Evolutionary conservation across 1,284 basidiomycete genomes (phyloP).

Genomic region (Cutaneotrichosporon cavernicola): DNA sequence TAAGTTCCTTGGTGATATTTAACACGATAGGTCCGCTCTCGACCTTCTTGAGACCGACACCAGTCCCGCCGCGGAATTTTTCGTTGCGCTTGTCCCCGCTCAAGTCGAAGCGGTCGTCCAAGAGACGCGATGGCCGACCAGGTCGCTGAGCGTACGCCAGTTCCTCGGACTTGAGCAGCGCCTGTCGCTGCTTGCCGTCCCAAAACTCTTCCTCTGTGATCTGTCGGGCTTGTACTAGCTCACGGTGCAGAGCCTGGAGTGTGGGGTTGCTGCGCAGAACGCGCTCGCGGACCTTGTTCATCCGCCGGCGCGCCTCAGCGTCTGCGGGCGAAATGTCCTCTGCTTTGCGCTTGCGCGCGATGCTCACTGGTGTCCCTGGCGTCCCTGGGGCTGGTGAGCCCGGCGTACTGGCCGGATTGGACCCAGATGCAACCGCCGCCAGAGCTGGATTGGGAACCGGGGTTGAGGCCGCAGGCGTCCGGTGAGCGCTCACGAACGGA

Average conservation of each 20-base stretch:
- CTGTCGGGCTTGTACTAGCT: constrained; percentile 78
- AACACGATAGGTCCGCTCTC: constrained; percentile 53
- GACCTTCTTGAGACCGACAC: constrained; percentile 58
- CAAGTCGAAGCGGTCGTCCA: constrained; percentile 78
- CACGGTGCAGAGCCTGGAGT: constrained; percentile 73
- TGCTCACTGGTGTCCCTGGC: constrained; percentile 23
- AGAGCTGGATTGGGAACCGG: constrained; percentile 13
- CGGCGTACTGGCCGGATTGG: constrained; percentile 13
- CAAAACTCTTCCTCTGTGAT: constrained; percentile 92
- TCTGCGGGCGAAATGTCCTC: constrained; percentile 19
- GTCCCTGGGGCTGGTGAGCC: constrained; percentile 10
- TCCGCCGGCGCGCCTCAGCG: constrained; percentile 23
- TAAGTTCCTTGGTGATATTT: constrained; percentile 85
- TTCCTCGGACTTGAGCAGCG: constrained; percentile 66
- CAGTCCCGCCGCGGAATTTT: constrained; percentile 44
- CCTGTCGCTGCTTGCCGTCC: constrained; percentile 76
- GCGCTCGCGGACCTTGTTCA: constrained; percentile 63
- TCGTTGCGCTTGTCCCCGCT: constrained; percentile 49
- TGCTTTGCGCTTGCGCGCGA: constrained; percentile 21
- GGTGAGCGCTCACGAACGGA: constrained; percentile 47
- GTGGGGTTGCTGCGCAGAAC: constrained; percentile 74
- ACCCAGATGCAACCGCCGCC: constrained; percentile 19
- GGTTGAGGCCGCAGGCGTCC: constrained; percentile 21
- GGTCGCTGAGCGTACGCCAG: constrained; percentile 65
- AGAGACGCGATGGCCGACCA: constrained; percentile 78